A percentile compares a stretch with the other conserved stretches of the same genome.
phyloP scores from a whole-genome alignment of 768 basidiomycete genomes.

The Tricholoma sp. region DNA sequence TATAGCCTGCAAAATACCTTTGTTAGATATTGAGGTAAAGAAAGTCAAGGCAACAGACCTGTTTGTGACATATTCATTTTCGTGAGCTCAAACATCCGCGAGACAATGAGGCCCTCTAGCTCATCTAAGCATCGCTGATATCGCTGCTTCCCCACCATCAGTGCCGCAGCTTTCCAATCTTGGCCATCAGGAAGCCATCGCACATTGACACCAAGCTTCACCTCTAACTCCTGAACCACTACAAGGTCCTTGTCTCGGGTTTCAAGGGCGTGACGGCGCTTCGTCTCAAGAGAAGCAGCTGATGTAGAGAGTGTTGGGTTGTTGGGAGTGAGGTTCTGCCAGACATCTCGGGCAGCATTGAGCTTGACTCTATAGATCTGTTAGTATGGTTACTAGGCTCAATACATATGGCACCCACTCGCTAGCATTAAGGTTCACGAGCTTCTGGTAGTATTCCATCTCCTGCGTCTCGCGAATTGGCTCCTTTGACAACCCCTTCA shows the following conservation, averaged over 20 bases:
- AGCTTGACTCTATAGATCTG: no score
- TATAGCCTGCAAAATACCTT: constrained; percentile 6
- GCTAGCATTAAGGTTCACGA: neutral
- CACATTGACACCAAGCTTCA: neutral
- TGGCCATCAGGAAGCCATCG: neutral
- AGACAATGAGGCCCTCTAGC: constrained; percentile 14
- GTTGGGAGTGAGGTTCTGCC: neutral
- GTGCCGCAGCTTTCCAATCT: neutral
- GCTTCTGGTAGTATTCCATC: constrained; percentile 2
- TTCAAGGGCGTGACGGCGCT: neutral
- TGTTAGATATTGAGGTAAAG: no score
- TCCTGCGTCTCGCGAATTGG: neutral
- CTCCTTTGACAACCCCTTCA: neutral
- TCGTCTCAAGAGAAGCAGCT: neutral
- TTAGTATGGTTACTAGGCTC: no score
- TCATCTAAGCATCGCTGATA: neutral
- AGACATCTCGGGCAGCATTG: neutral
- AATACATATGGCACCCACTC: no score
- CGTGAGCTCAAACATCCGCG: constrained; percentile 12
- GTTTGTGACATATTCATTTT: neutral
- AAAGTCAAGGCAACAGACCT: no score
- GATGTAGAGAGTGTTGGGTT: neutral
- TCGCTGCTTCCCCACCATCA: neutral
- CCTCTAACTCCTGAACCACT: neutral
- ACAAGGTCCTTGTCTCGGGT: neutral